Conservation (phyloP, 2,329 filamentous ascomycete species). For the Exophiala alcalophila region DNA sequence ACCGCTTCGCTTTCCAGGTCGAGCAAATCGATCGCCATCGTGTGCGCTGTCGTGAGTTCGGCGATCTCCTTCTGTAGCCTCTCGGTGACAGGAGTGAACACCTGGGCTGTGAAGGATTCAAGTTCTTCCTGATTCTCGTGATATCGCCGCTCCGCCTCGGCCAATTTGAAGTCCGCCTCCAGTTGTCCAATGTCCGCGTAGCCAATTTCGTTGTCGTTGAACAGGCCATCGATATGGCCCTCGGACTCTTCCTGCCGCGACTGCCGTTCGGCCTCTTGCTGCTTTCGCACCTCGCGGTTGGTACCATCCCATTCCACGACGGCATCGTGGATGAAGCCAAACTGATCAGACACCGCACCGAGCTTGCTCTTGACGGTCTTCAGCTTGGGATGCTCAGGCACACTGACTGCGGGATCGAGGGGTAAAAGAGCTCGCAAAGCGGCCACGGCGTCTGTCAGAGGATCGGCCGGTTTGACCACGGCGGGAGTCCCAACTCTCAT, state of each 20-base stretch:
- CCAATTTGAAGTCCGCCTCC: constrained; percentile 55
- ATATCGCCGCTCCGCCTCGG: constrained; percentile 51
- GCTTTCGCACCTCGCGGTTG: constrained; percentile 43
- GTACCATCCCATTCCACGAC: constrained; percentile 48
- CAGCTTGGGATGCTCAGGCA: constrained; percentile 14
- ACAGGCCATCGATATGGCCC: constrained; percentile 52
- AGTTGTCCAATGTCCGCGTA: constrained; percentile 56
- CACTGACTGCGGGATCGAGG: constrained; percentile 3
- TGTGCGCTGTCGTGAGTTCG: constrained; percentile 47
- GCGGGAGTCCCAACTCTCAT: constrained; percentile 33
- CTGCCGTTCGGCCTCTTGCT: constrained; percentile 49
- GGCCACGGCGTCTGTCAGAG: constrained; percentile 15
- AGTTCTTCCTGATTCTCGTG: constrained; percentile 54
- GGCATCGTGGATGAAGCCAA: constrained; percentile 43
- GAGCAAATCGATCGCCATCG: constrained; percentile 43
- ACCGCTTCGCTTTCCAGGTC: constrained; percentile 40
- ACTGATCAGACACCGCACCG: constrained; percentile 38
- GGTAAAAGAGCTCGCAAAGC: constrained; percentile 19
- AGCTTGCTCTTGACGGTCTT: constrained; percentile 18
- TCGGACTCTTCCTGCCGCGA: constrained; percentile 53
- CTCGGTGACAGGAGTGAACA: constrained; percentile 52
- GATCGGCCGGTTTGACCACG: constrained; percentile 3
- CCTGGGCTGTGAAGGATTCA: constrained; percentile 48
- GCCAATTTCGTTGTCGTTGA: constrained; percentile 56
- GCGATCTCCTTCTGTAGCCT: constrained; percentile 51